These are phyloP conservation scores for Ocimum tenuiflorum DNA, from an alignment of 257 asterid genomes.

Conservation along the genomic window DNA sequence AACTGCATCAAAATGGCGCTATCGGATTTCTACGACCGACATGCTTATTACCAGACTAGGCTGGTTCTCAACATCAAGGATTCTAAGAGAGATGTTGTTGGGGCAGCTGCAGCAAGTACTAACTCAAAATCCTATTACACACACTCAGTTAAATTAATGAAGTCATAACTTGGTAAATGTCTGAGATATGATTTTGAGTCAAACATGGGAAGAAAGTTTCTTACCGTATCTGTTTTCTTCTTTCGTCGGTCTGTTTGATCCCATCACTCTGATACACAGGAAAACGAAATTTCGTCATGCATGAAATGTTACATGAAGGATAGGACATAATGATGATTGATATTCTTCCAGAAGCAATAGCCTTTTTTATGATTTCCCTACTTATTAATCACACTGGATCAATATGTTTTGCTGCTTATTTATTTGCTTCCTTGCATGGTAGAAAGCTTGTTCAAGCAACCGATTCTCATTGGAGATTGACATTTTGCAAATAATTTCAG, in stretches of 20 bases:
- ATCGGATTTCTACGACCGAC: conserved; percentile 31
- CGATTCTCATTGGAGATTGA: no score
- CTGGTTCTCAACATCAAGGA: conserved; percentile 27
- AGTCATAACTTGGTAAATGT: neutral
- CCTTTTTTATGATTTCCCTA: no score
- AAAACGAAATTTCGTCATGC: neutral
- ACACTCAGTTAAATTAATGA: no score
- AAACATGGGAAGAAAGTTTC: neutral
- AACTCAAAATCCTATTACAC: no score
- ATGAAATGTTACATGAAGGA: no score
- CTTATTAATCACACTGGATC: no score
- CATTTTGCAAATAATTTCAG: no score
- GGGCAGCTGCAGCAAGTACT: conserved; percentile 52
- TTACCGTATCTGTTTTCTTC: neutral
- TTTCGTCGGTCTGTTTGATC: neutral
- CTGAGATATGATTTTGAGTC: neutral
- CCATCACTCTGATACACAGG: neutral
- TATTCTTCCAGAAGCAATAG: neutral
- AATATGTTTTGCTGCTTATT: no score
- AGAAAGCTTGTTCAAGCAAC: no score
- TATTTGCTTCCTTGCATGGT: no score
- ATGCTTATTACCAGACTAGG: conserved; percentile 29
- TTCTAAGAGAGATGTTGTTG: conserved; percentile 31
- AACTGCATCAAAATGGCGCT: conserved; percentile 46
- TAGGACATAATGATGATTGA: no score